phyloP scores from a whole-genome alignment of 176 grass and related monocot genomes.

The Oropetium thomaeum region DNA sequence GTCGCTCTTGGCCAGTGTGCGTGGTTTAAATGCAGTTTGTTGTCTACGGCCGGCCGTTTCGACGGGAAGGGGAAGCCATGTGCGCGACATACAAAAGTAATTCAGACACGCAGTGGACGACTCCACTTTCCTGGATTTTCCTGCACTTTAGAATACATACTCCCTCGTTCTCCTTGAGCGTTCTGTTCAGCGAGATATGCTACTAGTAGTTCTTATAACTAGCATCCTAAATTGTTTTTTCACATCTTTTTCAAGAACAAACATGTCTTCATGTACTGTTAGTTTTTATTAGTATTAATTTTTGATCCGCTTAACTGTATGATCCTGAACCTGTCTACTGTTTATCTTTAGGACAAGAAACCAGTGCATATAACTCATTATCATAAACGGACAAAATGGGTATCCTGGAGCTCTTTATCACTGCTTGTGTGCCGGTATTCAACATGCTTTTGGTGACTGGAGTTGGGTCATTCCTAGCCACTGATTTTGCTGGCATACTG shows the following conservation, averaged over 20 bases:
- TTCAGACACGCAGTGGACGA: no score
- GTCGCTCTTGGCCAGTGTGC: background rate
- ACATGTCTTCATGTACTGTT: background rate
- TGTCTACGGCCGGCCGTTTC: background rate
- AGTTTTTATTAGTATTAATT: background rate
- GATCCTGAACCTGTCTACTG: background rate
- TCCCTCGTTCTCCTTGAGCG: background rate
- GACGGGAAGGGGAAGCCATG: background rate
- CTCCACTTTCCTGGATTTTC: no score
- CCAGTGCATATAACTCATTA: background rate
- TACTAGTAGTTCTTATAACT: no score
- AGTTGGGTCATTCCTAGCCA: constrained; percentile 73
- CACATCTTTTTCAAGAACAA: background rate
- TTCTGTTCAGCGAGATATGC: no score
- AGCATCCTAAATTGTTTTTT: no score
- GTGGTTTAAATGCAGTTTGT: background rate
- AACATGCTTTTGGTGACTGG: constrained; percentile 75
- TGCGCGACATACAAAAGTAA: background rate
- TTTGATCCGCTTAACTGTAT: background rate
- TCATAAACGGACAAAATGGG: constrained; percentile 44
- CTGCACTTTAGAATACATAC: background rate
- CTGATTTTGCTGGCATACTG: constrained; percentile 47
- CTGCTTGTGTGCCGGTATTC: constrained; percentile 65
- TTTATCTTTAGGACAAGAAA: constrained; percentile 6
- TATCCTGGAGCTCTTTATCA: constrained; percentile 63